Evolutionary conservation across 2,329 filamentous ascomycete species (phyloP), one percentile per base, ranked within the genome.

Genomic region (Colletotrichum spaethianum): DNA sequence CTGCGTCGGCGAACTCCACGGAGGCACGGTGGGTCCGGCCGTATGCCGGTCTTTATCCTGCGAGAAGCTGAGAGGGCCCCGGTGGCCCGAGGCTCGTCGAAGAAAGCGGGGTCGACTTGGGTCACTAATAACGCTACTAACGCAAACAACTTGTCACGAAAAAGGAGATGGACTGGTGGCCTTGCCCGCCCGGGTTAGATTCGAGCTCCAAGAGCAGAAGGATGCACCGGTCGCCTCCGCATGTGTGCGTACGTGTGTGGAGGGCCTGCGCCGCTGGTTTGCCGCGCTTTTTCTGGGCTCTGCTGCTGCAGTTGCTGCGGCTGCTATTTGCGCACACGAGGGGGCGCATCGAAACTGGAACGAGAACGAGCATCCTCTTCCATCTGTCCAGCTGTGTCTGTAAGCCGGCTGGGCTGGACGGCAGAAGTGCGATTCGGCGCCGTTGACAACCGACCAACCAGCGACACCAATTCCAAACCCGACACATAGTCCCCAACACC

Each of bases 1-100:
- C 70, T 72, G 53, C 60, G 53, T 72, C 70, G 70, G 70, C 60
- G 60, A 71, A 36, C 55, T 62, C 67, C 61, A 71, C 67, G 62
- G 67, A 61, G 56, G 67, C 53, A 56, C 65, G 67, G 67, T 71
- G 67, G 67, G 55, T 62, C 67, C 70, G 70, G 67, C 70, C 70
- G 70, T 62, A 71, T 62, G 70, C 70, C 70, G 70, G 70, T 50
- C 61, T 50, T 62, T 66, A 55, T 20, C 36, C 33, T 28, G 18
- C 18, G 50, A 67, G 48, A 16, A 9, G 23, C 42, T 23, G 38
- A 28, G 53, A 36, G 48, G 70, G 61, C 70, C 65, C 70, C 67
- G 67, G 70, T 73, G 50, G 50, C 70, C 70, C 67, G 61, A 63
- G 61, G 46, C 61, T 63, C 61, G 16, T 48, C 6, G 46, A 38